phyloP scores from a whole-genome alignment of 106 monocot genomes.

The Acorus calamus region DNA sequence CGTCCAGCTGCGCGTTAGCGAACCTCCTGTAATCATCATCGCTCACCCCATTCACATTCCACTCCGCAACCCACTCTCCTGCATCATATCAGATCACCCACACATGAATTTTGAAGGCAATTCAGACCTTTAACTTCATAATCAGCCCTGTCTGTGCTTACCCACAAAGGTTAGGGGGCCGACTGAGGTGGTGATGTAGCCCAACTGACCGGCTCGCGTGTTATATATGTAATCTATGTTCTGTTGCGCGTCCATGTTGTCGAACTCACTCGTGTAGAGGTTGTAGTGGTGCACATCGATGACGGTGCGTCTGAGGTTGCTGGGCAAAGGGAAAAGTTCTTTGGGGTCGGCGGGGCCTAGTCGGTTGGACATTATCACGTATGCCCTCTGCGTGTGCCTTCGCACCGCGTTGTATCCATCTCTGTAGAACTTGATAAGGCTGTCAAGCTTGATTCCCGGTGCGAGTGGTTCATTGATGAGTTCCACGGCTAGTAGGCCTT shows the following conservation, averaged over 20 bases:
- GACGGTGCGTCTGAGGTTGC: conserved; percentile 38
- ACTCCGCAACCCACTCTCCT: conserved; percentile 82
- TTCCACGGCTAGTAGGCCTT: conserved; percentile 44
- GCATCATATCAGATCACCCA: not conserved
- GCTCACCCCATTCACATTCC: conserved; percentile 28
- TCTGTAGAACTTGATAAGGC: conserved; percentile 48
- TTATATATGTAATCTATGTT: conserved; percentile 59
- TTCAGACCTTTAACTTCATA: no score
- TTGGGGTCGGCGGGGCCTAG: conserved; percentile 10
- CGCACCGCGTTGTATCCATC: conserved; percentile 52
- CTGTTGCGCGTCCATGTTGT: conserved; percentile 32
- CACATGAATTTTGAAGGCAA: no score
- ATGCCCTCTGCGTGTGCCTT: conserved; percentile 36
- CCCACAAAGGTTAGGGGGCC: conserved; percentile 66
- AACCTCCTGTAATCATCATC: conserved; percentile 52
- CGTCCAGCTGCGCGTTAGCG: conserved; percentile 43
- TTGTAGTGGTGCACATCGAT: conserved; percentile 87
- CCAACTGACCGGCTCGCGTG: conserved; percentile 28
- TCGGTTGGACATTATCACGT: conserved; percentile 73
- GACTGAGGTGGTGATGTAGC: conserved; percentile 20
- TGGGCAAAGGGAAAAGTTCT: conserved; percentile 54
- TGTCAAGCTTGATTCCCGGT: conserved; percentile 31
- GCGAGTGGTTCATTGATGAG: conserved; percentile 71
- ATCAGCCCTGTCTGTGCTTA: conserved; percentile 6
- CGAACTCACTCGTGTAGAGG: conserved; percentile 28